A percentile compares a stretch with the other conserved stretches of the same genome.
phyloP scores from a whole-genome alignment of 768 basidiomycete genomes.

The Lentinula detonsa region DNA sequence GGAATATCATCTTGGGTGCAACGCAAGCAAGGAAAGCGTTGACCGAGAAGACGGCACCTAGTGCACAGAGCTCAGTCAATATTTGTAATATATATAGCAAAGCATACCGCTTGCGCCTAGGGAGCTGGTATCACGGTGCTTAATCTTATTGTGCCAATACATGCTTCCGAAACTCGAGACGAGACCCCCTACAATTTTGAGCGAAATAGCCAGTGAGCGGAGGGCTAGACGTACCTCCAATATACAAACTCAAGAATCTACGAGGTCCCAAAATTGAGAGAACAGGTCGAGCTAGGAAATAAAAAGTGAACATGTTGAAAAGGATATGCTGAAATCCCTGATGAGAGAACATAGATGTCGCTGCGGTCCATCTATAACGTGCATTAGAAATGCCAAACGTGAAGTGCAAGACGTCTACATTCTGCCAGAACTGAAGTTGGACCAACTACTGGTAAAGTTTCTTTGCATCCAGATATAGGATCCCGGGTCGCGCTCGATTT shows the following conservation, averaged over 20 bases:
- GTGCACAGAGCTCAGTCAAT: constrained; percentile 4
- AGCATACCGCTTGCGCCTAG: constrained; percentile 71
- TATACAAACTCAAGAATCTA: constrained; percentile 66
- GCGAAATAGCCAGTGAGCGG: not conserved
- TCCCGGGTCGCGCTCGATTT: constrained; percentile 31
- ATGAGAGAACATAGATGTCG: constrained; percentile 73
- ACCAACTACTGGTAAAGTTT: constrained; percentile 59
- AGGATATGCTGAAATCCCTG: constrained; percentile 51
- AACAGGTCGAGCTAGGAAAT: constrained; percentile 66
- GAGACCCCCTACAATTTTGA: constrained; percentile 47
- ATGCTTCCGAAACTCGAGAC: constrained; percentile 45
- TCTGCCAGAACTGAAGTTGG: constrained; percentile 59
- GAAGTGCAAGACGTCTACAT: constrained; percentile 35
- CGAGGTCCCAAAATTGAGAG: constrained; percentile 58
- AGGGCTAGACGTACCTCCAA: constrained; percentile 45
- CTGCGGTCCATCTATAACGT: constrained; percentile 61
- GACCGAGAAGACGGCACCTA: constrained; percentile 67
- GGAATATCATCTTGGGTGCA: constrained; percentile 59
- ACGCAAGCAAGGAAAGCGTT: constrained; percentile 70
- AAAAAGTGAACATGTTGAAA: constrained; percentile 76
- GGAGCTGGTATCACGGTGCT: constrained; percentile 32
- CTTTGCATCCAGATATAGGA: constrained; percentile 44
- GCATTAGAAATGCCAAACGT: constrained; percentile 4
- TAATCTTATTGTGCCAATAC: constrained; percentile 37
- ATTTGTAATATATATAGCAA: not conserved